Conservation (phyloP, 2,329 filamentous ascomycete genomes). For the Cladorrhinum sp. region DNA sequence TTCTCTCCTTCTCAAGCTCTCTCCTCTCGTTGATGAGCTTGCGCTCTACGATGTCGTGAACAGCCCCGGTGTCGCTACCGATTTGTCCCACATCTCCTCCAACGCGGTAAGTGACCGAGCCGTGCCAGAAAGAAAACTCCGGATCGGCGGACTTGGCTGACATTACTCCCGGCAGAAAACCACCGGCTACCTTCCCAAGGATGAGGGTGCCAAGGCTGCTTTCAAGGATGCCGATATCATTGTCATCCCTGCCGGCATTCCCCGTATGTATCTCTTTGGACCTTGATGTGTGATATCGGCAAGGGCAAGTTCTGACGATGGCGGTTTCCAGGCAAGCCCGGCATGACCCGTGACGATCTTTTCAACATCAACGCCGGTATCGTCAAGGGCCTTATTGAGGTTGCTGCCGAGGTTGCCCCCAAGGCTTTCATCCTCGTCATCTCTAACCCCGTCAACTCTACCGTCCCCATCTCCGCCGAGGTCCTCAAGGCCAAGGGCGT, state of each 20-base stretch:
- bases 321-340: constrained; percentile 75
- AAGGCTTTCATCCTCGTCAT: constrained; percentile 96
- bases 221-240: constrained; percentile 94
- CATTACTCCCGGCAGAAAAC: constrained; percentile 59
- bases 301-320: not conserved
- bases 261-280: constrained; percentile 61
- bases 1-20: constrained; percentile 92
- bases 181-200: constrained; percentile 80
- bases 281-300: not conserved
- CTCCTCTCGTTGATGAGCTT: constrained; percentile 84
- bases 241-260: constrained; percentile 96
- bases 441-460: constrained; percentile 99
- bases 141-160: constrained; percentile 6
- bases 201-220: constrained; percentile 80
- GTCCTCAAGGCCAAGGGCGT: constrained; percentile 90
- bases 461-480: constrained; percentile 95
- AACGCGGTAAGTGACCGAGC: constrained; percentile 58
- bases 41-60: constrained; percentile 99
- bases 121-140: constrained; percentile 8
- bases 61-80: constrained; percentile 91
- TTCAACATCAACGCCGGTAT: constrained; percentile 99
- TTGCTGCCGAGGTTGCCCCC: constrained; percentile 80
- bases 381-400: constrained; percentile 88
- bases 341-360: constrained; percentile 98
- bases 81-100: constrained; percentile 96